A percentile compares a stretch with the other conserved stretches of the same genome.
phyloP scores from a whole-genome alignment of 116 monocot genomes.

The Papilionanthe hybrid region DNA sequence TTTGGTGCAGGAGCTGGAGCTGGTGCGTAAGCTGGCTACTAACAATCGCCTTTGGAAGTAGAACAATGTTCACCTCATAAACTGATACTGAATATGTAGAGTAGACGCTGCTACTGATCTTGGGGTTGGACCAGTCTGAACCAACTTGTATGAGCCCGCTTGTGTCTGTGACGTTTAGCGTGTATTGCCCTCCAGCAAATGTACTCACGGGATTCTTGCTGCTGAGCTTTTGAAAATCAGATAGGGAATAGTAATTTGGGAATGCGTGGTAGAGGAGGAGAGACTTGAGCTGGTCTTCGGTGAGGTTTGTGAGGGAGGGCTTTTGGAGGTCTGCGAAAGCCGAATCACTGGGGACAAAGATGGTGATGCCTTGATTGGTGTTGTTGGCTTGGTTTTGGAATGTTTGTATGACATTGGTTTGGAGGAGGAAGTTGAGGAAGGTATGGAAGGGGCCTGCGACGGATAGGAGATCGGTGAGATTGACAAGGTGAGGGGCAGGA shows the following conservation, averaged over 20 bases:
- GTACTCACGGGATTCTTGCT: slow-evolving; percentile 45
- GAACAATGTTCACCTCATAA: slow-evolving; percentile 60
- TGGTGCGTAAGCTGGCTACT: slow-evolving; percentile 31
- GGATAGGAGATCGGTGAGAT: slow-evolving; percentile 72
- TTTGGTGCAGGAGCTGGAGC: slow-evolving; percentile 21
- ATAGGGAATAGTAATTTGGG: slow-evolving; percentile 77
- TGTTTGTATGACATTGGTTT: slow-evolving; percentile 64
- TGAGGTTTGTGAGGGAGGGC: slow-evolving; percentile 68
- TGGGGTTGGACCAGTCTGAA: slow-evolving; percentile 72
- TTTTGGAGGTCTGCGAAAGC: slow-evolving; percentile 69
- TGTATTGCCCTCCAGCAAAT: slow-evolving; percentile 69
- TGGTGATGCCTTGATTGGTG: slow-evolving; percentile 73
- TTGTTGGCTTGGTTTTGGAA: slow-evolving; percentile 93
- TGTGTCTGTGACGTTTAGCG: slow-evolving; percentile 57
- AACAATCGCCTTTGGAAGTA: slow-evolving; percentile 70
- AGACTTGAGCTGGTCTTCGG: slow-evolving; percentile 70
- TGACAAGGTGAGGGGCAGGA: slow-evolving; percentile 51
- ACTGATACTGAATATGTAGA: slow-evolving; percentile 66
- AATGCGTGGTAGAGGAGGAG: slow-evolving; percentile 80
- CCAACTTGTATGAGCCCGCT: slow-evolving; percentile 48
- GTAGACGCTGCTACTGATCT: slow-evolving; percentile 76
- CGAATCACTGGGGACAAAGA: slow-evolving; percentile 78
- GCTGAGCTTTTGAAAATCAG: slow-evolving; percentile 77
- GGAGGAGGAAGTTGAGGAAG: slow-evolving; percentile 64
- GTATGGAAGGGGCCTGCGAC: slow-evolving; percentile 77